Base-by-base conservation (phyloP, 1,284 basidiomycete genomes). In the Fistulinella cinereoalba region DNA sequence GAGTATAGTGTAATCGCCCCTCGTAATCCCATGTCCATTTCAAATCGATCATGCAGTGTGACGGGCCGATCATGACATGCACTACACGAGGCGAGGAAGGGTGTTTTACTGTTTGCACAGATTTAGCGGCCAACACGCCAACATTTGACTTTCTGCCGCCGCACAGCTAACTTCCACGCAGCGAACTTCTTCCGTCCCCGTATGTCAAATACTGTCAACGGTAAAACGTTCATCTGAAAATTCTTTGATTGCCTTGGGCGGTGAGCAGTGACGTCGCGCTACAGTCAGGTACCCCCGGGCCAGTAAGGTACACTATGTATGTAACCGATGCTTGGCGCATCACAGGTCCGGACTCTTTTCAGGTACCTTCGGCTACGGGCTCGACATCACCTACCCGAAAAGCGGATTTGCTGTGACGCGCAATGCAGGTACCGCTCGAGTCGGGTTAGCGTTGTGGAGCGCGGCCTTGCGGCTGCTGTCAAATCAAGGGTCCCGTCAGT, bases 1-100 rank as follows among this genome's bases (percentile, higher is more conserved):
- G 59, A 62, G 41, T 62, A 46, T 58, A 51, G 42, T 51, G 47
- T 53, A 23, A 10, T 52, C 13, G 18, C 18, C 10, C 16, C 16
- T 41, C 22, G 21, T 34, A 41, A 46, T 39, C 16, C 33, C 6
- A 43, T 52, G 23, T 51, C 21, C 34, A 25, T 6, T 29, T 4
- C 28, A 15, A 29, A 29, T 29, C 28, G 28, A 15, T 29, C 28
- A 13, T 29, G 28, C 12, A 29, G 28, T 29, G 28, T 13, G 12
- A 13, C 12, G 27, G 12, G 4, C 12, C 2, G 9, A 15, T 15
- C 6, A 13, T 29, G 28, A 29, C 28, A 29, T n/a, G n/a, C n/a
- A n/a, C n/a, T n/a, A n/a, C n/a, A n/a, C 11, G 10, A 29, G 10
- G 28, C 5, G 12, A 29, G 3, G 28, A 3, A 13, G n/a, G n/a